Percentiles rank a stretch among this genome's conserved stretches.
Evolutionary conservation across 768 basidiomycete genomes (phyloP).

Genomic region (Naganishia antarctica): DNA sequence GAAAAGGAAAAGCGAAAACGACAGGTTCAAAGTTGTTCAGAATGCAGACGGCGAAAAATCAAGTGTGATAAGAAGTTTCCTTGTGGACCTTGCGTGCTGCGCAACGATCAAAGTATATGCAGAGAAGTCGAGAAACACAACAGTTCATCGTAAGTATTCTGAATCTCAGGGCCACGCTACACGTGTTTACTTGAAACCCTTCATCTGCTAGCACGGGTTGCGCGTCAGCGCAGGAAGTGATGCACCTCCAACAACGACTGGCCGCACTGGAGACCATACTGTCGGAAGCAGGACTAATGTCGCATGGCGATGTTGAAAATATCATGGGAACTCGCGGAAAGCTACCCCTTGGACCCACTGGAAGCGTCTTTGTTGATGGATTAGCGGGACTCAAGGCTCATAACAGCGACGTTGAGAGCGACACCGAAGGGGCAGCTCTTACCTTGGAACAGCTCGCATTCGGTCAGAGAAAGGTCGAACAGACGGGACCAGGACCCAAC

Average conservation of each 20-base stretch:
- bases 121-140: constrained; percentile 41
- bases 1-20: constrained; percentile 41
- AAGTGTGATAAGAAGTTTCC: constrained; percentile 50
- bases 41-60: constrained; percentile 49
- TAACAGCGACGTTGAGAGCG: constrained; percentile 35
- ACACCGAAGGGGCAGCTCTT: constrained; percentile 47
- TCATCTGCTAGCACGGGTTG: constrained; percentile 21
- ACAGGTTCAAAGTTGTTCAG: constrained; percentile 48
- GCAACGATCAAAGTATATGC: constrained; percentile 44
- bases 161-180: background rate
- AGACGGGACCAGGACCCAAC: constrained; percentile 20
- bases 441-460: constrained; percentile 48
- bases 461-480: constrained; percentile 36
- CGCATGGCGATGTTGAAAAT: constrained; percentile 40
- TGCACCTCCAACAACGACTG: constrained; percentile 40
- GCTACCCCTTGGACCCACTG: constrained; percentile 12
- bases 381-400: background rate
- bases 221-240: constrained; percentile 42
- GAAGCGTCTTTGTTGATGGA: constrained; percentile 22
- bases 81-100: constrained; percentile 45
- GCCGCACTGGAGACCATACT: constrained; percentile 45
- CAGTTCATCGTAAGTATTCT: constrained; percentile 37
- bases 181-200: background rate
- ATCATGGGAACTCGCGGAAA: constrained; percentile 30
- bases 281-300: constrained; percentile 38